Conservation (phyloP, 2,329 filamentous ascomycete species). For the Mollisia scopiformis region DNA sequence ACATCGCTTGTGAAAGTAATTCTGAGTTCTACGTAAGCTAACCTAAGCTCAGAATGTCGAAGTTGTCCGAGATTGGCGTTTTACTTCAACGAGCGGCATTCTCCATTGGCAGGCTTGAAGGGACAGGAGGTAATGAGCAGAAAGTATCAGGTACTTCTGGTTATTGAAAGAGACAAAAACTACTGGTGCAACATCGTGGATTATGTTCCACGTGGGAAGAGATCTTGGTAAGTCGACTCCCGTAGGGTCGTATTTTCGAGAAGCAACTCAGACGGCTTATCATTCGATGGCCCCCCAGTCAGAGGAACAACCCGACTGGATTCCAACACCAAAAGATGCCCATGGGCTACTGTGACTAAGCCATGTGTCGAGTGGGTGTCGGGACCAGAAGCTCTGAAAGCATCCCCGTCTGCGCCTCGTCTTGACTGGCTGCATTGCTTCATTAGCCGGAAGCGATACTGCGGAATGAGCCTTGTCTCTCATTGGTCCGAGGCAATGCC, state of each 20-base stretch:
- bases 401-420: not conserved
- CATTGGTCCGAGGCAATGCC: not conserved
- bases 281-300: not conserved
- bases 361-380: not conserved
- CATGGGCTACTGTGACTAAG: not conserved
- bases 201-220: not conserved
- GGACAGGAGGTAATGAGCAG: too few relatives aligned
- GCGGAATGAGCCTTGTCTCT: not conserved
- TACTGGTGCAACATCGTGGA: not conserved
- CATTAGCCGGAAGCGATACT: not conserved
- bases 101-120: too few relatives aligned
- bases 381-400: not conserved
- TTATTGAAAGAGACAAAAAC: too few relatives aligned
- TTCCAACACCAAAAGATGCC: not conserved
- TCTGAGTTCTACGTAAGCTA: not conserved
- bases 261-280: not conserved
- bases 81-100: too few relatives aligned
- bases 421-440: not conserved
- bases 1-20: not conserved
- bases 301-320: not conserved
- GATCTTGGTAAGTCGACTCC: not conserved
- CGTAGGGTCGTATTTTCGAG: not conserved
- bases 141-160: too few relatives aligned
- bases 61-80: too few relatives aligned
- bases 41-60: not conserved